These are phyloP conservation scores for Diaporthe caulivora DNA, from an alignment of 2,329 filamentous ascomycete genomes.

Conservation along the genomic window DNA sequence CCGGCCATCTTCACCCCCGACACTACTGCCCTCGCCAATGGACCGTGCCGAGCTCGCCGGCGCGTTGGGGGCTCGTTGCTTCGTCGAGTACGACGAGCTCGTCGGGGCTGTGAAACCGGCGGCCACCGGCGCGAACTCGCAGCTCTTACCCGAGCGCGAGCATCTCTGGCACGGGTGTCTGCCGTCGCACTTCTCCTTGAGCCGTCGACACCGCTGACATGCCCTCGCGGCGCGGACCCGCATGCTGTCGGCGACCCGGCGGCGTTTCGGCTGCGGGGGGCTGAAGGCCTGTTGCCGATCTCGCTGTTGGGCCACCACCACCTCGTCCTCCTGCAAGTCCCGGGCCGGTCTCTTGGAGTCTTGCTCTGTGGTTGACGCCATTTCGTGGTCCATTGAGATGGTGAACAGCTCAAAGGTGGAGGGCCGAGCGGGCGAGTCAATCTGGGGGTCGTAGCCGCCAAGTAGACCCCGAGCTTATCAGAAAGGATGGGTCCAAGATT, in stretches of 20 bases:
- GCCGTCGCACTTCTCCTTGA: slow-evolving; percentile 43
- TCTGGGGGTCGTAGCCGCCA: not conserved
- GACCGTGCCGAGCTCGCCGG: not conserved
- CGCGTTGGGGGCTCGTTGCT: not conserved
- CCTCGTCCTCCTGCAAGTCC: slow-evolving; percentile 20
- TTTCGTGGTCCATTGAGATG: not conserved
- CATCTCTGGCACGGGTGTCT: slow-evolving; percentile 42
- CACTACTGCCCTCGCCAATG: slow-evolving; percentile 15
- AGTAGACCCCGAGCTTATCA: slow-evolving; percentile 25
- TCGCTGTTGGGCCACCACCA: not conserved
- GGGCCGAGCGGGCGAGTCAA: not conserved
- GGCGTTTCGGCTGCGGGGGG: slow-evolving; percentile 37
- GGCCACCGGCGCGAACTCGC: slow-evolving; percentile 37
- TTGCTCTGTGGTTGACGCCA: slow-evolving; percentile 28
- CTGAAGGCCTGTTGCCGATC: not conserved
- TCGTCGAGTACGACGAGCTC: slow-evolving; percentile 29
- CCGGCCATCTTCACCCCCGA: not conserved
- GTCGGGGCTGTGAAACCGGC: not conserved
- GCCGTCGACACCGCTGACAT: slow-evolving; percentile 40
- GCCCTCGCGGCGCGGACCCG: slow-evolving; percentile 38
- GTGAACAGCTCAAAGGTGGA: not conserved
- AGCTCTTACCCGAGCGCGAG: slow-evolving; percentile 38
- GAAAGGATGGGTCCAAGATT: slow-evolving; percentile 22
- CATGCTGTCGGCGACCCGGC: slow-evolving; percentile 37
- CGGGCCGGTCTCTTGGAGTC: slow-evolving; percentile 32